Evolutionary conservation across 1,139 yeast genomes (phyloP), one percentile per base, ranked within the genome.

Genomic region (Suhomyces bokatorum): DNA sequence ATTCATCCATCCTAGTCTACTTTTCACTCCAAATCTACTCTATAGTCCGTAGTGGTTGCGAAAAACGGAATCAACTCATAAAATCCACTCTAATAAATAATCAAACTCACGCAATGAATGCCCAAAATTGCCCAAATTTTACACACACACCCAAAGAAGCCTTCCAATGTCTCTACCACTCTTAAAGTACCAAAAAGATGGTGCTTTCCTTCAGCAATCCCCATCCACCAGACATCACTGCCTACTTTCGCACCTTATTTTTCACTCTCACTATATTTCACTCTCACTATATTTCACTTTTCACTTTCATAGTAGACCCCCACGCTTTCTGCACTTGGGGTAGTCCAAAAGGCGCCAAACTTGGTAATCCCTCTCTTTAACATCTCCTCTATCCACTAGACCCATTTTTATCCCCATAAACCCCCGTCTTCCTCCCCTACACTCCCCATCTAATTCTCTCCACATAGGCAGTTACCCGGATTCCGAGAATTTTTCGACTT

Each of bases 381-480:
- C 29, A 2, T 4, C 2, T 4, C 29, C 29, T 26, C 29, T 26
- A 8, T 26, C 29, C 6, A 26, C n/a, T 11, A 4, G 6, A 2
- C 29, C n/a, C 12, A 26, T 30, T 30, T 30, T 11, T 13, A 11
- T 5, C 11, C 11, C 13, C 32, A 4, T 13, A 11, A 1, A 9
- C 6, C 16, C 32, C 4, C 16, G 4, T 9, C 13, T 13, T 13
- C 10, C 17, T 4, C 32, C 32, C 32, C 15, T 13, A n/a, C 17
- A 4, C 7, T 13, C 32, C 15, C n/a, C 32, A 2, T 30, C 9
- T 13, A 3, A n/a, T 6, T 9, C 32, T 30, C 32, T 7, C 32
- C 15, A 28, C 5, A 31, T 11, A 15, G 12, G 20, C 20, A 11
- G 43, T 45, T 45, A 45, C 48, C 48, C 48, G 48, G 45, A 42